Conservation (phyloP, 2,329 filamentous ascomycete species). For the Verticillium nonalfalfae region DNA sequence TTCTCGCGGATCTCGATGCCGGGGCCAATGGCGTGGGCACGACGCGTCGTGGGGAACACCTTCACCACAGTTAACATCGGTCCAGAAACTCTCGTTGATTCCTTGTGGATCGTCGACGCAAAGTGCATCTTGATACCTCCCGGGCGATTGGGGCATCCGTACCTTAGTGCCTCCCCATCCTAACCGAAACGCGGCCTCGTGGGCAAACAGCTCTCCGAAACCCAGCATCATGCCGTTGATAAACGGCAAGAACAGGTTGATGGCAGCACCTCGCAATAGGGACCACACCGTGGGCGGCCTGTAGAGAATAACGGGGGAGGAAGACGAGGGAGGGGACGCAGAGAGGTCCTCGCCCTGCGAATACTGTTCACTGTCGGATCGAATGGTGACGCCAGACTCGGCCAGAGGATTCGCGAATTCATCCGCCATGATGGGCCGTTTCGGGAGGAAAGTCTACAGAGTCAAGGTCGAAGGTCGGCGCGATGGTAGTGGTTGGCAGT, state of each 20-base stretch:
- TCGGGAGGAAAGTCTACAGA: slow-evolving; percentile 37
- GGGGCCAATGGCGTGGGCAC: slow-evolving; percentile 66
- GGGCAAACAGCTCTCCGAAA: slow-evolving; percentile 93
- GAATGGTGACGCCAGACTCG: slow-evolving; percentile 70
- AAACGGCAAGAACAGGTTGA: slow-evolving; percentile 93
- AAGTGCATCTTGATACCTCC: neutral
- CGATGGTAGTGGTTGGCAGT: neutral
- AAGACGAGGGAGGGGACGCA: slow-evolving; percentile 54
- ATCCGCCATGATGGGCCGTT: slow-evolving; percentile 23
- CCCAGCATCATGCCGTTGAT: slow-evolving; percentile 98
- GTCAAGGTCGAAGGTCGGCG: neutral
- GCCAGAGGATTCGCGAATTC: slow-evolving; percentile 44
- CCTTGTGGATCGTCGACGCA: too few species aligned
- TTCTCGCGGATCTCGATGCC: slow-evolving; percentile 75
- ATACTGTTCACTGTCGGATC: slow-evolving; percentile 80
- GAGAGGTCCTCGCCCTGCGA: slow-evolving; percentile 58
- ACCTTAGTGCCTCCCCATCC: slow-evolving; percentile 96
- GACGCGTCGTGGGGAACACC: slow-evolving; percentile 54
- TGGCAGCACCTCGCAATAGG: slow-evolving; percentile 78
- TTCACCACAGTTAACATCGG: slow-evolving; percentile 15
- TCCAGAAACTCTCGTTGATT: neutral
- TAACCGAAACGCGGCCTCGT: slow-evolving; percentile 87
- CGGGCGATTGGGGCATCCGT: slow-evolving; percentile 20
- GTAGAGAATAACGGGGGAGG: slow-evolving; percentile 75
- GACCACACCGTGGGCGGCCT: slow-evolving; percentile 83